phyloP scores from a whole-genome alignment of 805 yeast species.

The Suhomyces sp. region DNA sequence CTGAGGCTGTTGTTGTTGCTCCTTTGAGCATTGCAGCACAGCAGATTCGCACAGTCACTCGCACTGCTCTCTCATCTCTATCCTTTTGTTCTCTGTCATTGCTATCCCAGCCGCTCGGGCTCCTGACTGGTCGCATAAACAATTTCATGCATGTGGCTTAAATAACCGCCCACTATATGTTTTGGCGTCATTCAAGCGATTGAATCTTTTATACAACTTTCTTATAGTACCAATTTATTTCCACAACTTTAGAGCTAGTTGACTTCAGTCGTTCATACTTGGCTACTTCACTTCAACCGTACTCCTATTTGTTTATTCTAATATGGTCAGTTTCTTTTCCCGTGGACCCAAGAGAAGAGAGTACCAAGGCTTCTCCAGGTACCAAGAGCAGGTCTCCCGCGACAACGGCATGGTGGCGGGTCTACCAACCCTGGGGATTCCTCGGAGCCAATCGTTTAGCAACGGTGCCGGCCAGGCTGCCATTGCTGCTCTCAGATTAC shows the following conservation, averaged over 20 bases:
- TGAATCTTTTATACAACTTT: background rate
- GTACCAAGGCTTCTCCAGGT: constrained; percentile 36
- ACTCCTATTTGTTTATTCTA: background rate
- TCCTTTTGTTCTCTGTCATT: background rate
- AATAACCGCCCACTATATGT: background rate
- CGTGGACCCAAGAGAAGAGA: constrained; percentile 10
- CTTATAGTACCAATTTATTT: background rate
- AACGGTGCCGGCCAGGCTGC: constrained; percentile 42
- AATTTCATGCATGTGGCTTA: constrained; percentile 1
- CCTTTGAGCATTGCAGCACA: background rate
- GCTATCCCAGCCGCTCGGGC: background rate
- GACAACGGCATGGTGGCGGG: constrained; percentile 10
- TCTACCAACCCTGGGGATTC: constrained; percentile 16
- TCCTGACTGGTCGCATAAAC: background rate
- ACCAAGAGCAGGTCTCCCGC: constrained; percentile 22
- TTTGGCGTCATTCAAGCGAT: background rate
- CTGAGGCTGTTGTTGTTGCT: background rate
- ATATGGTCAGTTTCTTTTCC: background rate
- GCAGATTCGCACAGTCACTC: background rate
- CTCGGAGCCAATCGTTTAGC: constrained; percentile 23
- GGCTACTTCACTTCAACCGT: background rate
- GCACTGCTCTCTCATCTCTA: background rate
- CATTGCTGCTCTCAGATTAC: constrained; percentile 36
- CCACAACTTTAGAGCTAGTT: background rate
- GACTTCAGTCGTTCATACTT: background rate